Base-by-base conservation (phyloP, 192 early-diverging fungal species). In the Umbelopsis vinacea region DNA sequence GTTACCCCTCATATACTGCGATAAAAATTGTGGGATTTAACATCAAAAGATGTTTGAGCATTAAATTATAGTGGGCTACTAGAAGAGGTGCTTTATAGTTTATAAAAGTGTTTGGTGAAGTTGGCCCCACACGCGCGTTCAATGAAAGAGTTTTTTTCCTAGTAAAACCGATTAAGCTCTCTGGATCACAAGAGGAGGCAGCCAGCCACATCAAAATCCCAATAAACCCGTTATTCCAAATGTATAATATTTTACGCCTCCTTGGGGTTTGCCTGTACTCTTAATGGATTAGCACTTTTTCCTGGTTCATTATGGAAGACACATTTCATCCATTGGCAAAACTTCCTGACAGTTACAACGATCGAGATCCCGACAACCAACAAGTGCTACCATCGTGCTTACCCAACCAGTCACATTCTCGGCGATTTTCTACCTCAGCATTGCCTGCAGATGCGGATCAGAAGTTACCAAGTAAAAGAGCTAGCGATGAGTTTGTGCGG, bases 401-500 rank as follows among this genome's bases (percentile, higher is more conserved):
- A 38, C 35, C 57, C 29, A 63, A 63, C 6, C 29, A 63, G 8
- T n/a, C 29, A 4, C 26, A 33, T 0, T 38, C 33, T 8, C 57
- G 57, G 12, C 57, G 57, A 3, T 63, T 63, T n/a, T 63, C 57
- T 17, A 63, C 57, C 15, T 37, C 57, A 29, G 57, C 57, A 19
- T 17, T 63, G 14, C 57, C 33, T 37, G 14, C 57, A 3, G 33
- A 17, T 19, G 15, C 3, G 19, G 14, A 29, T 26, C 14, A 35
- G 17, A 63, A 14, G 7, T 3, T 19, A 9, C 29, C 14, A 19
- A 8, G 11, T 7, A 63, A 37, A 19, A 29, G 57, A 37, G 10
- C 57, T 0, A 63, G 57, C 26, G 57, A 26, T 26, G 57, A 63
- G n/a, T 72, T 57, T 29, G 71, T 72, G 35, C 50, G 54, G 40